These are phyloP conservation scores for Citrus maxima DNA, from an alignment of 345 rosid genomes.

Conservation along the genomic window DNA sequence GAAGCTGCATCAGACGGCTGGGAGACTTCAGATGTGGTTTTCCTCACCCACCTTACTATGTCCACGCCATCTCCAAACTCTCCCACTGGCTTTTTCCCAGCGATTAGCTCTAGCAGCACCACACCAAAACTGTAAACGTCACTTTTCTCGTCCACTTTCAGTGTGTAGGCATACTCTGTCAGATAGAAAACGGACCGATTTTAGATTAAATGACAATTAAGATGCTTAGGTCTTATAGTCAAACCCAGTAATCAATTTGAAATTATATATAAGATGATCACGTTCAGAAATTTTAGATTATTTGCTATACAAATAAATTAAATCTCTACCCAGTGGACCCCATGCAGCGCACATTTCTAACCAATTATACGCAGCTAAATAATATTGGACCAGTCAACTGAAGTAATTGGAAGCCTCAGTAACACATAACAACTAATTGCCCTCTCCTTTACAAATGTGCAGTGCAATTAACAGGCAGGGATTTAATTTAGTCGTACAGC, in stretches of 20 bases:
- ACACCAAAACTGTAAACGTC: constrained; percentile 96
- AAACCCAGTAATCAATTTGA: neutral
- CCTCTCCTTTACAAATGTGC: no score
- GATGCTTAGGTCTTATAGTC: neutral
- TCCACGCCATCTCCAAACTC: constrained; percentile 96
- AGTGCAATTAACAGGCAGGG: no score
- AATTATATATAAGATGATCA: neutral
- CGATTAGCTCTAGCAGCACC: constrained; percentile 71
- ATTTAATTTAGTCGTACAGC: no score
- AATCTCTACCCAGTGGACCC: neutral
- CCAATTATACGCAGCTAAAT: no score
- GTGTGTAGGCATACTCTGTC: constrained; percentile 83
- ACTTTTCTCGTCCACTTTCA: constrained; percentile 87
- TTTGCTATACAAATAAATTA: no score
- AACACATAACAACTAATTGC: no score
- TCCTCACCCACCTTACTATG: constrained; percentile 88
- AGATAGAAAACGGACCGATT: neutral
- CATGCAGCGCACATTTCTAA: no score
- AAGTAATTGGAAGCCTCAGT: no score
- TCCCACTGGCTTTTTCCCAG: constrained; percentile 86
- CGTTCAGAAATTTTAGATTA: neutral
- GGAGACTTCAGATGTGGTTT: constrained; percentile 56
- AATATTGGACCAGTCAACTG: no score
- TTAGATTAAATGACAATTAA: neutral
- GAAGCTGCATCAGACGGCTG: constrained; percentile 65